phyloP scores from a whole-genome alignment of 805 yeast genomes.

The Candida silvicultrix region DNA sequence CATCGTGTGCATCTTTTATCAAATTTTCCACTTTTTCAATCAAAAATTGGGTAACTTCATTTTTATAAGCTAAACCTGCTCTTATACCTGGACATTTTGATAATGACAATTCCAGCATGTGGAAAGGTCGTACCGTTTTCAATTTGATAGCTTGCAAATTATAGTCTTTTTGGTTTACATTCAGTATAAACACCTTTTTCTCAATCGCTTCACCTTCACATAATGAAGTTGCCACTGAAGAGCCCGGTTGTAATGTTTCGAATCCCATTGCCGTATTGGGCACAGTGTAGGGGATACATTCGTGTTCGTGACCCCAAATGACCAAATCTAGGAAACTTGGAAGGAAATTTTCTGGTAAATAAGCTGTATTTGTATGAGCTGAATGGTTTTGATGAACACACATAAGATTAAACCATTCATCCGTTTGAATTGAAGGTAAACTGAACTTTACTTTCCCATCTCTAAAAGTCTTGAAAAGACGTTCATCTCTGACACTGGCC shows the following conservation, averaged over 20 bases:
- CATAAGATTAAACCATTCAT: constrained; percentile 78
- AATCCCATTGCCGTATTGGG: constrained; percentile 53
- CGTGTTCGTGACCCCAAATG: constrained; percentile 98
- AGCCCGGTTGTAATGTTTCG: constrained; percentile 85
- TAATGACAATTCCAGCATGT: constrained; percentile 59
- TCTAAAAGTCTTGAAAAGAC: constrained; percentile 75
- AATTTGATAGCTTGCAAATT: constrained; percentile 55
- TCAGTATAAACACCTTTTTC: constrained; percentile 70
- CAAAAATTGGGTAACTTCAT: constrained; percentile 54
- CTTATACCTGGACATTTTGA: constrained; percentile 44
- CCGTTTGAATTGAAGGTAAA: constrained; percentile 51
- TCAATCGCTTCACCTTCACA: constrained; percentile 76
- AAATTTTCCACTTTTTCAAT: constrained; percentile 59
- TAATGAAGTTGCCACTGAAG: constrained; percentile 87
- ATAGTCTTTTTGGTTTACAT: constrained; percentile 51
- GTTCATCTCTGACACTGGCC: constrained; percentile 84
- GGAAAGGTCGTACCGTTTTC: constrained; percentile 75
- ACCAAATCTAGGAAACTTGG: constrained; percentile 80
- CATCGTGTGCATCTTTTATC: constrained; percentile 50
- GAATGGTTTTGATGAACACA: constrained; percentile 91
- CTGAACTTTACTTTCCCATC: constrained; percentile 76
- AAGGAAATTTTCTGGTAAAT: constrained; percentile 76
- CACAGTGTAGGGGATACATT: constrained; percentile 70
- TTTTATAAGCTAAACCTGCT: constrained; percentile 55
- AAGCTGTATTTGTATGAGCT: constrained; percentile 72